These are phyloP conservation scores for Blastobotrys apis DNA, from an alignment of 1,139 yeast genomes.

Conservation along the genomic window DNA sequence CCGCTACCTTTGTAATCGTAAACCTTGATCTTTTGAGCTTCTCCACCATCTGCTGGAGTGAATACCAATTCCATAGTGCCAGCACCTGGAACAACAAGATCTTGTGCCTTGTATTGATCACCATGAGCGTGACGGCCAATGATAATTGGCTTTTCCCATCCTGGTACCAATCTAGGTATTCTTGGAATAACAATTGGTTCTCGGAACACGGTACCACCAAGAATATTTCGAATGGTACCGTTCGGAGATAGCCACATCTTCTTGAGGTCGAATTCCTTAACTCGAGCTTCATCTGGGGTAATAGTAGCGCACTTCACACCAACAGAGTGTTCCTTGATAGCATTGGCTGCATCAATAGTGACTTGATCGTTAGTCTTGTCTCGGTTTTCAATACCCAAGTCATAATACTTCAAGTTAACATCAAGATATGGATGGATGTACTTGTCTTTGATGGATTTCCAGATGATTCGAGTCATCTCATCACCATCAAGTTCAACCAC, in stretches of 20 bases:
- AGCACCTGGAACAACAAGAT: constrained; percentile 68
- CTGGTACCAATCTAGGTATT: constrained; percentile 85
- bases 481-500: constrained; percentile 96
- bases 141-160: constrained; percentile 92
- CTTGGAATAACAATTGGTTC: constrained; percentile 90
- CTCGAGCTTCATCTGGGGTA: constrained; percentile 97
- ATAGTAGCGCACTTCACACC: constrained; percentile 97
- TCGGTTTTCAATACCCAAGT: constrained; percentile 78
- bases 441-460: constrained; percentile 75
- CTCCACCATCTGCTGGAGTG: constrained; percentile 66
- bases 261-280: constrained; percentile 80
- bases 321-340: constrained; percentile 82
- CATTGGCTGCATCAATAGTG: constrained; percentile 85
- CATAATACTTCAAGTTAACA: constrained; percentile 87
- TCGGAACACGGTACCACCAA: constrained; percentile 95
- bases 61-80: constrained; percentile 76
- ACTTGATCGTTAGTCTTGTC: constrained; percentile 85
- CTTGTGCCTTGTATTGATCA: constrained; percentile 94
- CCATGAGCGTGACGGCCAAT: constrained; percentile 98
- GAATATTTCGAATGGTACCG: constrained; percentile 90
- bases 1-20: constrained; percentile 73
- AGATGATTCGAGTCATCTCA: constrained; percentile 90
- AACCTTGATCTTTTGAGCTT: constrained; percentile 54
- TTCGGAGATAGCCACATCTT: constrained; percentile 98
- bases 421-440: constrained; percentile 81